Base-by-base conservation (phyloP, 257 asterid genomes). In the Jaltomata sinuosa region DNA sequence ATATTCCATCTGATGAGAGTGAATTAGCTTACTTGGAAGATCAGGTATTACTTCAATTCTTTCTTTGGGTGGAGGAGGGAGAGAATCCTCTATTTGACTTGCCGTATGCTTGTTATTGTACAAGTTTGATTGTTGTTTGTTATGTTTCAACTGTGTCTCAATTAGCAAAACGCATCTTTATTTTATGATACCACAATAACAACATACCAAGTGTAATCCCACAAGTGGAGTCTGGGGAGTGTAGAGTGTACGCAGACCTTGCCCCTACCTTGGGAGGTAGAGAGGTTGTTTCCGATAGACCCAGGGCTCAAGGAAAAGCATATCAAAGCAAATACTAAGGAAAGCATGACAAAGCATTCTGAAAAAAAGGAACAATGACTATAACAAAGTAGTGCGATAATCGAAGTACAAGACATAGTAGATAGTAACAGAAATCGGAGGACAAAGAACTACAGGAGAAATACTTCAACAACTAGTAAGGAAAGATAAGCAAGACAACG, bases 11-110 rank as follows among this genome's bases (percentile, higher is more conserved):
- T 55, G 99, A 92, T 88, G 99, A 95, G 83, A 89, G 82, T 83
- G 97, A 93, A 83, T 49, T 89, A 61, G 85, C 89, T 76, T 91
- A 94, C 88, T 88, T 95, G 85, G 99, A 97, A 92, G 97, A 97
- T 84, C 92, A 94, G 98, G 99, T 97, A 87, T 74, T 81, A 15
- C 40, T 50, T 69, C 25, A n/a, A 61, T 50, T 40, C 47, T 79
- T 83, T 87, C 72, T 83, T 83, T 59, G 84, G 54, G 54, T 59
- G 25, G 69, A 22, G 21, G 84, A 45, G 84, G 62, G 50, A 50
- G 72, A 57, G 78, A 55, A 21, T 42, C 22, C 40, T 25, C 45
- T 25, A 49, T 77, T 27, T 77, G 27, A 77, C 14, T 68, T 68
- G 49, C 77, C 77, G 34, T 34, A 34, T 77, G 45, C 81, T 77